A percentile compares a stretch with the other conserved stretches of the same genome.
phyloP scores from a whole-genome alignment of 805 yeast genomes.

The Cyberlindnera nakhonratchasimensis region DNA sequence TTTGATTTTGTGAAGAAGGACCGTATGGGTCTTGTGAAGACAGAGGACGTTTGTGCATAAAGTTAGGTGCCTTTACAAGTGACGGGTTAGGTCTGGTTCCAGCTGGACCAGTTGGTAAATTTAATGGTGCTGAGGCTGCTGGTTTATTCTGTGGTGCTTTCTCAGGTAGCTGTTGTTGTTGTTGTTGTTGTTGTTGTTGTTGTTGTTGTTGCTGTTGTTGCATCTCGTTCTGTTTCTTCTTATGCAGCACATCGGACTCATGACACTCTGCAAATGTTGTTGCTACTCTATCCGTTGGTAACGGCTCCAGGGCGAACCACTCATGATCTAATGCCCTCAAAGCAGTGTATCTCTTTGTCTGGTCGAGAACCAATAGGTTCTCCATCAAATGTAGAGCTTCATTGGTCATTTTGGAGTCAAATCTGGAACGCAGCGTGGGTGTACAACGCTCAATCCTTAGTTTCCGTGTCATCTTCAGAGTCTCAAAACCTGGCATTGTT shows the following conservation, averaged over 20 bases:
- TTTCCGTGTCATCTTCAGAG: constrained; percentile 11
- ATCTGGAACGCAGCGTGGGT: constrained; percentile 45
- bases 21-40: not conserved
- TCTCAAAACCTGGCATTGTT: constrained; percentile 39
- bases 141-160: too few species aligned
- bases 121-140: too few species aligned
- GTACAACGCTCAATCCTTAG: constrained; percentile 24
- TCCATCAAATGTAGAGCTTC: constrained; percentile 51
- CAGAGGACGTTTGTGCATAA: not conserved
- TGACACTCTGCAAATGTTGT: constrained; percentile 72
- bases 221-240: not conserved
- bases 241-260: constrained; percentile 68
- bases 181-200: not conserved
- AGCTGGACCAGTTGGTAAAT: too few species aligned
- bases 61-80: not conserved
- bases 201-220: not conserved
- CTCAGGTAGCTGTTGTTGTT: not conserved
- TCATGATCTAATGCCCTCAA: constrained; percentile 66
- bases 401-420: constrained; percentile 20
- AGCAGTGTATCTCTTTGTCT: constrained; percentile 73
- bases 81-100: not conserved
- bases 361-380: constrained; percentile 66
- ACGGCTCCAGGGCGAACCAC: constrained; percentile 62
- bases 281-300: constrained; percentile 55
- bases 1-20: too few species aligned